Conservation (phyloP, 192 early-diverging fungal species). For the Coemansia erecta region DNA sequence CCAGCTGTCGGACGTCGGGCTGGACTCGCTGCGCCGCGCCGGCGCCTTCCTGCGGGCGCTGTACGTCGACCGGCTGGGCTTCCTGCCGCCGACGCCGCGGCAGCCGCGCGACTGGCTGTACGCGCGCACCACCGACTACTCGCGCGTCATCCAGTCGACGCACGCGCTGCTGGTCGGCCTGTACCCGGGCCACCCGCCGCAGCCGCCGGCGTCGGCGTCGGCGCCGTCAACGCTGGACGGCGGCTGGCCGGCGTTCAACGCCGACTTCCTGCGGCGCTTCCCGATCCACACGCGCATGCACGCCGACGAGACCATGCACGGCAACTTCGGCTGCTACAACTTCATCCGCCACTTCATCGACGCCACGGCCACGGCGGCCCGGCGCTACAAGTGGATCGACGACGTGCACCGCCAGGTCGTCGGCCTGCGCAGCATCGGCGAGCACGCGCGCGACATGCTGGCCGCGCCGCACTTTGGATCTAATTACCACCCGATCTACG, state of each 20-base stretch:
- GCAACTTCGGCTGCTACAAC: conserved; percentile 39
- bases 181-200: conserved; percentile 41
- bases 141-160: conserved; percentile 63
- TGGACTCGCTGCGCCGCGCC: conserved; percentile 38
- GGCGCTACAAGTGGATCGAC: conserved; percentile 26
- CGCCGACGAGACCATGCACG: conserved; percentile 30
- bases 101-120: conserved; percentile 44
- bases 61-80: conserved; percentile 51
- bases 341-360: conserved; percentile 26
- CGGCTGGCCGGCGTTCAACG: conserved; percentile 15
- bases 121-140: conserved; percentile 59
- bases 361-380: neutral
- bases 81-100: conserved; percentile 17
- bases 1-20: conserved; percentile 57
- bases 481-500: conserved; percentile 36
- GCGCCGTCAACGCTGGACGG: neutral
- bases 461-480: conserved; percentile 20
- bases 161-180: conserved; percentile 61
- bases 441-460: conserved; percentile 7
- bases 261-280: conserved; percentile 15
- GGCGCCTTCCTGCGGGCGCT: conserved; percentile 52
- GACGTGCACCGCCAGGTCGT: conserved; percentile 32
- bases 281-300: conserved; percentile 29
- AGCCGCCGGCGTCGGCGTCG: too few relatives aligned
- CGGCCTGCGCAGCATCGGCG: conserved; percentile 26